Percentiles rank a stretch among this genome's conserved stretches.
These are phyloP conservation scores for Verticillium alfalfae DNA, from an alignment of 2,329 filamentous ascomycete genomes.

Conservation along the genomic window DNA sequence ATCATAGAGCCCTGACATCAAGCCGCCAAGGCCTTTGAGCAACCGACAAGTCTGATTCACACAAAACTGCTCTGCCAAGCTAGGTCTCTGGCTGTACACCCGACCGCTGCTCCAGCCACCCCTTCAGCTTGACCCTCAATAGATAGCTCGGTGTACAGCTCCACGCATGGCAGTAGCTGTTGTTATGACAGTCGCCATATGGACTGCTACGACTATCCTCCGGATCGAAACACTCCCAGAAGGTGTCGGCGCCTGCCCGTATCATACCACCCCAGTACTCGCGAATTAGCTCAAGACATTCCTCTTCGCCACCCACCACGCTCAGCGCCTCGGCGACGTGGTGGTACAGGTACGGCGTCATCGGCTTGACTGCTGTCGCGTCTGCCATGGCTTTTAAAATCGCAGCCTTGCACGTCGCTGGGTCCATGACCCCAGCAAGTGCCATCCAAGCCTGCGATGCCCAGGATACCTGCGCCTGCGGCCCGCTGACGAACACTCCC, in stretches of 20 bases:
- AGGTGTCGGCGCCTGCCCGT: constrained; percentile 22
- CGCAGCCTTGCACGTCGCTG: constrained; percentile 11
- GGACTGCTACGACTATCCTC: constrained; percentile 19
- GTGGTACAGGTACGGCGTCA: constrained; percentile 23
- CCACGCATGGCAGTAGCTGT: constrained; percentile 27
- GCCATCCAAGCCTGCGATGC: constrained; percentile 24
- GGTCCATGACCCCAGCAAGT: constrained; percentile 16
- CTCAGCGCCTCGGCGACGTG: constrained; percentile 21
- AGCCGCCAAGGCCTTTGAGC: no score
- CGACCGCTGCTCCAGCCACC: neutral
- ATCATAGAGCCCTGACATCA: no score
- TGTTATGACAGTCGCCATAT: constrained; percentile 23
- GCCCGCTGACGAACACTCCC: constrained; percentile 19
- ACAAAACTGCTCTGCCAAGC: no score
- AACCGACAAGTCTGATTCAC: no score
- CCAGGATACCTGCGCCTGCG: constrained; percentile 19
- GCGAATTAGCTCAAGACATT: constrained; percentile 20
- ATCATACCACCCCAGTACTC: constrained; percentile 27
- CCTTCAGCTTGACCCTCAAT: constrained; percentile 12
- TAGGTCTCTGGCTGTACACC: no score
- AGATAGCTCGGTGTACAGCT: constrained; percentile 23
- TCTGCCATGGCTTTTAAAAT: constrained; percentile 17
- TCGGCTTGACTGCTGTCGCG: constrained; percentile 18
- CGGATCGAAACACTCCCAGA: constrained; percentile 24
- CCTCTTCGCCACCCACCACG: constrained; percentile 15